phyloP scores from a whole-genome alignment of 2,329 filamentous ascomycete species.

The Cyclaneusma minus region DNA sequence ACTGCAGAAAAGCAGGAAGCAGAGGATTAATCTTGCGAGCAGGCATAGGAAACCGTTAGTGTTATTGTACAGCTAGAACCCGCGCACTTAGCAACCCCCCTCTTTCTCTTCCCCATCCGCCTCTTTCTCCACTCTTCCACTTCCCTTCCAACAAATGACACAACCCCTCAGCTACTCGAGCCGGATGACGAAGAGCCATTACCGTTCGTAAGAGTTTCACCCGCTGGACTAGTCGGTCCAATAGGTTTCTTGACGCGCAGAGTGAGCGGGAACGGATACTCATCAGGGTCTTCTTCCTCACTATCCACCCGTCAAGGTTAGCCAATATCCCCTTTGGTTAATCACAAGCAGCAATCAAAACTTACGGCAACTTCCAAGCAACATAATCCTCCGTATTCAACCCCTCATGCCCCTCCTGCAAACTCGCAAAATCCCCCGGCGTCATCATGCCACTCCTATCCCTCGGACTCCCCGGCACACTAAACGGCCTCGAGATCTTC shows the following conservation, averaged over 20 bases:
- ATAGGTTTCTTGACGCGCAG: slow-evolving; percentile 29
- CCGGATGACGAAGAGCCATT: no score
- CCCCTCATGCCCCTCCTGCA: slow-evolving; percentile 88
- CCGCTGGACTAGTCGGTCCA: slow-evolving; percentile 16
- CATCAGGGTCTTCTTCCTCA: slow-evolving; percentile 83
- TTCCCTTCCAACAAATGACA: no score
- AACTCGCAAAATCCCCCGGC: slow-evolving; percentile 87
- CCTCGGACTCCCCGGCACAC: slow-evolving; percentile 81
- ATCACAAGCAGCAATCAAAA: slow-evolving; percentile 18
- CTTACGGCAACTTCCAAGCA: slow-evolving; percentile 95
- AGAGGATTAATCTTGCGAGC: no score
- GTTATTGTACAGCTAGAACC: no score
- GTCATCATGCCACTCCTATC: slow-evolving; percentile 97
- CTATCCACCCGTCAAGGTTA: slow-evolving; percentile 26
- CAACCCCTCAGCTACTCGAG: no score
- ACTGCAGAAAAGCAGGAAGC: no score
- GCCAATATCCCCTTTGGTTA: slow-evolving; percentile 1
- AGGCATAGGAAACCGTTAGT: no score
- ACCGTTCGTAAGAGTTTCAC: no score
- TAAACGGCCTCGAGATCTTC: slow-evolving; percentile 90
- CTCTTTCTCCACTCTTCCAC: no score
- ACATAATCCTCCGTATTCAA: slow-evolving; percentile 95
- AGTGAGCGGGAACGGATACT: slow-evolving; percentile 57
- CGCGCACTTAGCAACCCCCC: no score
- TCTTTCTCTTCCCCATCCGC: no score